Evolutionary conservation across 805 yeast species (phyloP), one percentile per base, ranked within the genome.

Genomic region (Maudiozyma saulgeensis): DNA sequence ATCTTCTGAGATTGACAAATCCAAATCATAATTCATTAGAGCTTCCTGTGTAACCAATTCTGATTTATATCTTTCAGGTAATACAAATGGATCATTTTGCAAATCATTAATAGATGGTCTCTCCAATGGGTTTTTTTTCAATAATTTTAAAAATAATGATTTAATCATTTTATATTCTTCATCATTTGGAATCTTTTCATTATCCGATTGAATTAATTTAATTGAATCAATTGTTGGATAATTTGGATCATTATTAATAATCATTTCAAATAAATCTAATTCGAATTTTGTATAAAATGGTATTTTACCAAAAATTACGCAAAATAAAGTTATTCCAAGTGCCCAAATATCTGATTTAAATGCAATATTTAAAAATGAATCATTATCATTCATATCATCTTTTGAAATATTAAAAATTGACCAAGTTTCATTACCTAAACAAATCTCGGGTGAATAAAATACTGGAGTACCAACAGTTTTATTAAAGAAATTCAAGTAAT

Each of bases 391-490:
- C 15, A 9, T 32, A 21, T 2, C 18, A 52, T 59, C 48, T 11
- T 56, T 55, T 21, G 49, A 38, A 18, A 59, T 45, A 19, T 53
- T 48, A 40, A 52, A 62, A 48, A 58, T 56, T 16, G 51, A 55
- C 34, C 53, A 50, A 3, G 64, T 58, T 21, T 61, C 64, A 35
- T 60, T 64, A 0, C 86, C 81, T 48, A 76, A 74, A 62, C 96
- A 90, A 44, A 90, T 73, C 63, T 93, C 99, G 0, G 96, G 96
- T 0, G 98, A 96, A 60, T 89, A 83, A 65, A 91, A 91, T 0
- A 96, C 97, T 1, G 98, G 98, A 0, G 98, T 91, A 5, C 98
- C 99, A 0, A 95, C 98, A 0, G 98, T 91, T 66, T 90, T 91
- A 1, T 96, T 95, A 53, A 91, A 72, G 58, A 91, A 97, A 49